Conservation (phyloP, 1,284 basidiomycete species). For the Pterulicium gracile region DNA sequence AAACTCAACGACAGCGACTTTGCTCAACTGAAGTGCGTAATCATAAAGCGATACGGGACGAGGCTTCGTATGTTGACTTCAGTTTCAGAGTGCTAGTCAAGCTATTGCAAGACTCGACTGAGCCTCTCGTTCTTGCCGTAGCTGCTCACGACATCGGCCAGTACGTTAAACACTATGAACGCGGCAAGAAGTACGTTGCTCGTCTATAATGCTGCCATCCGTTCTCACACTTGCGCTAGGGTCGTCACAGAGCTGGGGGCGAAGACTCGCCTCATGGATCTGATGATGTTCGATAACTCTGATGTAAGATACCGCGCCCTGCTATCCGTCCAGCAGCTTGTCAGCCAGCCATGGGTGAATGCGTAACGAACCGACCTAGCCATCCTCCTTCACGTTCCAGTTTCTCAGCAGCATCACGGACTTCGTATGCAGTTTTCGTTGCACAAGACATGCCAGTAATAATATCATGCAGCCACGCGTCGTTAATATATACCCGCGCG, state of each 20-base stretch:
- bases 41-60: no score
- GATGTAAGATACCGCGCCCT: conserved; percentile 91
- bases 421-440: no score
- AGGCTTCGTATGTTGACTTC: not conserved
- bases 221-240: conserved; percentile 27
- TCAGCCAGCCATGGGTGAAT: conserved; percentile 68
- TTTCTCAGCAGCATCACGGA: no score
- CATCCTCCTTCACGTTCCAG: no score
- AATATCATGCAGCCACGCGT: no score
- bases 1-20: conserved; percentile 77
- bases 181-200: conserved; percentile 73
- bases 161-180: conserved; percentile 85
- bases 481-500: no score
- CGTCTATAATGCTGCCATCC: conserved; percentile 5
- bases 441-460: no score
- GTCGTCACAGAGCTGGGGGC: conserved; percentile 75
- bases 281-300: conserved; percentile 83
- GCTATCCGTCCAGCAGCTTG: conserved; percentile 71
- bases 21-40: conserved; percentile 64
- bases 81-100: conserved; percentile 54
- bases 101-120: conserved; percentile 59
- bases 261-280: conserved; percentile 88
- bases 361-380: conserved; percentile 15
- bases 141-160: conserved; percentile 90
- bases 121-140: conserved; percentile 76